Percentiles rank a stretch among this genome's conserved stretches.
phyloP scores from a whole-genome alignment of 257 asterid genomes.

The Nicotiana undulata region DNA sequence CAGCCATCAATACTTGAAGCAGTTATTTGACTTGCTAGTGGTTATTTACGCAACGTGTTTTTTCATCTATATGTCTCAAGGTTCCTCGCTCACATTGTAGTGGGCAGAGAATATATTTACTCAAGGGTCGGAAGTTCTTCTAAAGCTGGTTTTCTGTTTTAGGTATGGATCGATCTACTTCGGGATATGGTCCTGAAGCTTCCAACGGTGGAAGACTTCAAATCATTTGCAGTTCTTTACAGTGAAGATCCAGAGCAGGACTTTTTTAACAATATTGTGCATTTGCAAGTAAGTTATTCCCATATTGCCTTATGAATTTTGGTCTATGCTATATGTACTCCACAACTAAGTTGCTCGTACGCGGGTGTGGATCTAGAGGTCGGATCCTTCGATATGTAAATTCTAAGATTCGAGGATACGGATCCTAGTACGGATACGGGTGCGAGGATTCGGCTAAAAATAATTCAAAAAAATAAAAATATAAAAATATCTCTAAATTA shows the following conservation, averaged over 20 bases:
- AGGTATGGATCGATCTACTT: conserved; percentile 92
- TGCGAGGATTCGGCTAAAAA: too few species aligned
- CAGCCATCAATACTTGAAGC: neutral
- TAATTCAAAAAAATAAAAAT: too few species aligned
- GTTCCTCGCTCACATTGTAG: neutral
- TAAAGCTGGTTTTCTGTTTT: conserved; percentile 14
- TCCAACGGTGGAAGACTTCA: conserved; percentile 55
- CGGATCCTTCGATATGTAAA: too few species aligned
- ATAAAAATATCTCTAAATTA: too few species aligned
- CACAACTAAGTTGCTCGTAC: too few species aligned
- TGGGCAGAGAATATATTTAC: neutral
- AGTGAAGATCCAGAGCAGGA: conserved; percentile 86
- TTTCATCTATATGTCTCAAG: neutral
- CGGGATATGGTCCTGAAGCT: conserved; percentile 83
- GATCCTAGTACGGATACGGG: too few species aligned
- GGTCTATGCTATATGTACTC: neutral
- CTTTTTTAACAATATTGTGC: conserved; percentile 69
- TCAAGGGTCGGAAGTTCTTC: neutral
- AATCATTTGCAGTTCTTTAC: conserved; percentile 52
- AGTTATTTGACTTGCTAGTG: neutral
- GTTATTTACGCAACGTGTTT: neutral
- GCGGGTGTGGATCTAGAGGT: too few species aligned
- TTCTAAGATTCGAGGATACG: too few species aligned
- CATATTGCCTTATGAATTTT: neutral
- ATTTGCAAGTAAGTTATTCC: conserved; percentile 60